Conservation (phyloP, 768 basidiomycete genomes). For the Trichaptum fuscoviolaceum region DNA sequence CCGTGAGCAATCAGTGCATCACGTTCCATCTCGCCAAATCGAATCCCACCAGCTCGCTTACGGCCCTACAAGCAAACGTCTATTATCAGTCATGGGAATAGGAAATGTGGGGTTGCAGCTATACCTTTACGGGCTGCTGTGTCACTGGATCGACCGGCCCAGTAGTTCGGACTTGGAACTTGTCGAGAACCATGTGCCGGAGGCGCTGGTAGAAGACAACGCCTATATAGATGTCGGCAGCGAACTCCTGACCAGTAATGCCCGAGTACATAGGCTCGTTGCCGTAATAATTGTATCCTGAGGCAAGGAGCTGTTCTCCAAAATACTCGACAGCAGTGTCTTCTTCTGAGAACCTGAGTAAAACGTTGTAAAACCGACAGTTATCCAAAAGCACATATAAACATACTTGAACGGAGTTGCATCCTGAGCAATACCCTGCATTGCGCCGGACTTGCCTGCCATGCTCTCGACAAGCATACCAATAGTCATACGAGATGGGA, state of each 20-base stretch:
- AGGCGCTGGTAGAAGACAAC: constrained; percentile 98
- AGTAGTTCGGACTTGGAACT: constrained; percentile 98
- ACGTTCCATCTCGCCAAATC: constrained; percentile 99
- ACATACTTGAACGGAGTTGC: constrained; percentile 95
- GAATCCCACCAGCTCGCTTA: constrained; percentile 97
- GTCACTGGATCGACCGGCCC: constrained; percentile 96
- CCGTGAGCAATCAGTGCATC: constrained; percentile 98
- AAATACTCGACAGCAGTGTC: constrained; percentile 99
- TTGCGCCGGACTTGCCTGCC: constrained; percentile 98
- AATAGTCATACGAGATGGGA: constrained; percentile 99
- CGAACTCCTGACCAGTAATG: constrained; percentile 97
- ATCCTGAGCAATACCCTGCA: constrained; percentile 98
- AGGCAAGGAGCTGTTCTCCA: constrained; percentile 85
- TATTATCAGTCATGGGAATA: constrained; percentile 3
- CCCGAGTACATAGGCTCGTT: constrained; percentile 99
- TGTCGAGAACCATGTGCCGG: constrained; percentile 99
- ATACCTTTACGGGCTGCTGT: constrained; percentile 92
- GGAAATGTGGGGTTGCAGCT: not conserved
- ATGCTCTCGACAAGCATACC: constrained; percentile 99
- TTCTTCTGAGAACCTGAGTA: constrained; percentile 80
- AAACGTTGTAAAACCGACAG: constrained; percentile 14
- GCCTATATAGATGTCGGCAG: constrained; percentile 97
- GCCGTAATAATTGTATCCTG: constrained; percentile 98
- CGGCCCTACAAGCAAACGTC: constrained; percentile 59
- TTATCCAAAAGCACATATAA: constrained; percentile 1